Percentiles rank a stretch among this genome's conserved stretches.
These are phyloP conservation scores for Epithemia pelagica DNA, from an alignment of 108 stramenopile species.

Conservation along the genomic window DNA sequence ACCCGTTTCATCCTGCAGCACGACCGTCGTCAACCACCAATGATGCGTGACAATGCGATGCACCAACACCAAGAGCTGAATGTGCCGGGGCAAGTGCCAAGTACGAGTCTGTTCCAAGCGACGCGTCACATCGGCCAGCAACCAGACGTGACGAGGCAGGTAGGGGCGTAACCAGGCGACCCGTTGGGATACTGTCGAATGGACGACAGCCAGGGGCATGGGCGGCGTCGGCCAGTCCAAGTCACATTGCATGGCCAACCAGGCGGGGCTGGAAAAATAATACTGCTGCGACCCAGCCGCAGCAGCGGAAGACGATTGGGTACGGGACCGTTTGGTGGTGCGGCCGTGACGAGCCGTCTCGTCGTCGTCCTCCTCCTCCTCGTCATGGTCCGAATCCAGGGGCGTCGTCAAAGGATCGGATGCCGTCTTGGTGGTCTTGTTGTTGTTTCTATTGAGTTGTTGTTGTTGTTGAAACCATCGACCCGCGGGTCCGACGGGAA, in stretches of 20 bases:
- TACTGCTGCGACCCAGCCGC: not conserved
- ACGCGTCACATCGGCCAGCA: slow-evolving; percentile 19
- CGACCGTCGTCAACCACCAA: slow-evolving; percentile 31
- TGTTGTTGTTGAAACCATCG: slow-evolving; percentile 31
- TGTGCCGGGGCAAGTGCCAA: not conserved
- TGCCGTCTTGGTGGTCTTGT: not conserved
- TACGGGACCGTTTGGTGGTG: not conserved
- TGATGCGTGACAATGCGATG: slow-evolving; percentile 15
- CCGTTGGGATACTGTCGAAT: slow-evolving; percentile 8
- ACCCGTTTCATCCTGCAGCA: slow-evolving; percentile 40
- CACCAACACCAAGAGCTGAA: slow-evolving; percentile 24
- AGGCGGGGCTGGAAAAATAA: slow-evolving; percentile 23
- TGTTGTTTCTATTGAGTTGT: slow-evolving; percentile 8
- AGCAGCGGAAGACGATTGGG: not conserved
- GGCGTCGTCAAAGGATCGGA: not conserved
- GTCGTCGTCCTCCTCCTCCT: not conserved
- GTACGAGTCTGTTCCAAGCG: slow-evolving; percentile 11
- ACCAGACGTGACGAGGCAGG: slow-evolving; percentile 7
- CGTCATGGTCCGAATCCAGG: not conserved
- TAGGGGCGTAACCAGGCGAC: slow-evolving; percentile 23
- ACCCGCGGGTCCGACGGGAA: slow-evolving; percentile 38
- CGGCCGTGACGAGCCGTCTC: not conserved
- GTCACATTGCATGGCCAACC: slow-evolving; percentile 31
- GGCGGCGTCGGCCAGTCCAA: slow-evolving; percentile 26
- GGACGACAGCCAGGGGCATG: slow-evolving; percentile 4